Conservation (phyloP, 768 basidiomycete species). For the Naematelia encephala region DNA sequence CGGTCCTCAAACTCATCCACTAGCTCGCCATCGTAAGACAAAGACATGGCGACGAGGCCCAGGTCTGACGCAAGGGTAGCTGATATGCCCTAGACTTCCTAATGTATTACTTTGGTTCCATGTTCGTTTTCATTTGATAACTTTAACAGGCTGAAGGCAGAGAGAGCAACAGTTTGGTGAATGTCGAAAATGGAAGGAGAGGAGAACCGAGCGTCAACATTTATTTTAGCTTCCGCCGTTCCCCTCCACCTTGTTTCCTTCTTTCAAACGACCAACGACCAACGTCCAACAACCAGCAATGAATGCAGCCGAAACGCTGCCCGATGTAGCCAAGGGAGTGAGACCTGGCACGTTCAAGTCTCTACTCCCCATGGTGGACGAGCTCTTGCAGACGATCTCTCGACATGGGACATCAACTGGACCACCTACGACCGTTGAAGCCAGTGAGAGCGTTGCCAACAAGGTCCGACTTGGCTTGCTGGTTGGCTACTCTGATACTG, state of each 20-base stretch:
- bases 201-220: not conserved
- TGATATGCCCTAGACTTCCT: too few species aligned
- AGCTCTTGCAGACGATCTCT: constrained; percentile 11
- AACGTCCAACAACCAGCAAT: not conserved
- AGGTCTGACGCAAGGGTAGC: too few species aligned
- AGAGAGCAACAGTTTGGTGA: too few species aligned
- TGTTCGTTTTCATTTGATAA: not conserved
- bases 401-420: not conserved
- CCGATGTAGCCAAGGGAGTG: not conserved
- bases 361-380: constrained; percentile 27
- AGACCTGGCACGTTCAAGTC: constrained; percentile 31
- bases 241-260: not conserved
- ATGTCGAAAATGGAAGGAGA: not conserved
- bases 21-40: not conserved
- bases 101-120: too few species aligned
- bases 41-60: not conserved
- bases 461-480: not conserved
- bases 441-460: constrained; percentile 4
- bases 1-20: not conserved
- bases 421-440: constrained; percentile 3
- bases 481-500: not conserved
- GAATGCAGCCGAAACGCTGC: not conserved
- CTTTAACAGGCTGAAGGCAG: not conserved
- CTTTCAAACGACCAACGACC: not conserved
- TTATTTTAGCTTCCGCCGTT: not conserved